Conservation (phyloP, 768 basidiomycete genomes). For the Podaxis sp. region DNA sequence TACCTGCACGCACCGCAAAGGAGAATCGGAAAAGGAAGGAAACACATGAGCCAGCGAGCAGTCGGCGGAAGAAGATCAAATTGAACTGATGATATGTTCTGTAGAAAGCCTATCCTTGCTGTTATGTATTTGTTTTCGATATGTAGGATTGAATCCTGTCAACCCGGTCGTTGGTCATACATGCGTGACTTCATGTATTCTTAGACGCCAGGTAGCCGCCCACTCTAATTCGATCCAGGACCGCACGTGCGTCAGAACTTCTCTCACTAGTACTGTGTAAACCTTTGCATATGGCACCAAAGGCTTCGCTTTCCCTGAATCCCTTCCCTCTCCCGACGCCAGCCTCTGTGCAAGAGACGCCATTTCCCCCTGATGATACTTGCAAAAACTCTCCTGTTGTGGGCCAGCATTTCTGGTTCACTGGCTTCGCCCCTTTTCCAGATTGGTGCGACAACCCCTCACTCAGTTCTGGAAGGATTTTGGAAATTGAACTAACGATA, state of each 20-base stretch:
- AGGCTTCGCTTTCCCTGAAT: background rate
- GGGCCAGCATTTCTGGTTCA: background rate
- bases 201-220: background rate
- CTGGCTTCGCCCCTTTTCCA: background rate
- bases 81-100: background rate
- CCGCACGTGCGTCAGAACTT: background rate
- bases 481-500: background rate
- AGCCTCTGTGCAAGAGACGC: background rate
- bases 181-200: background rate
- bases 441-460: background rate
- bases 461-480: background rate
- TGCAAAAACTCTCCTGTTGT: background rate
- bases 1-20: background rate
- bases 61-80: conserved; percentile 3
- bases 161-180: too few species aligned
- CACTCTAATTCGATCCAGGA: background rate
- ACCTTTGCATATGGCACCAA: background rate
- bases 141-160: background rate
- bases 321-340: background rate
- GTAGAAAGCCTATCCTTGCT: background rate
- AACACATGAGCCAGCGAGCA: background rate
- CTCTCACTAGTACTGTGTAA: background rate
- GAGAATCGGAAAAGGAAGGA: background rate
- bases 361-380: background rate
- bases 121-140: background rate